These are phyloP conservation scores for Rhizopogon sp. DNA, from an alignment of 768 basidiomycete genomes.

Conservation along the genomic window DNA sequence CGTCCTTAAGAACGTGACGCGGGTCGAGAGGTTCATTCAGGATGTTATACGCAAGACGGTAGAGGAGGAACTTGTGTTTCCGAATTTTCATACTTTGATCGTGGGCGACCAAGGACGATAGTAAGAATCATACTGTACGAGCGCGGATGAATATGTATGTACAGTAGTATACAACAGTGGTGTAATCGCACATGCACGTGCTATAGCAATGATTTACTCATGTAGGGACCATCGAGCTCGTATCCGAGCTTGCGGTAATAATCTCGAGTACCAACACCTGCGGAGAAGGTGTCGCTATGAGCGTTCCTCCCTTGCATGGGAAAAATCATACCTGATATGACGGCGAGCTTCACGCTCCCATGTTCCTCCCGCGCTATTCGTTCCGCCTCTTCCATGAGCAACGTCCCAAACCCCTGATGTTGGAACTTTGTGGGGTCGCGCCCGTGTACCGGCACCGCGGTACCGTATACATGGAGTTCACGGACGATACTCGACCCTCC, in stretches of 20 bases:
- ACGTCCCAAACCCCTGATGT: conserved; percentile 93
- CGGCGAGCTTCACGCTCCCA: conserved; percentile 92
- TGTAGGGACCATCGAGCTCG: conserved; percentile 93
- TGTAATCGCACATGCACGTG: conserved; percentile 9
- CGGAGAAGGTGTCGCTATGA: conserved; percentile 1
- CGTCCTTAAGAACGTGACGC: conserved; percentile 90
- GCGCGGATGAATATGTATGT: conserved; percentile 7
- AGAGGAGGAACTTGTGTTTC: conserved; percentile 94
- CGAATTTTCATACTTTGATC: conserved; percentile 85
- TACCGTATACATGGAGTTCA: conserved; percentile 97
- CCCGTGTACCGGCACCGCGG: conserved; percentile 95
- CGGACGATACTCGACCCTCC: conserved; percentile 90
- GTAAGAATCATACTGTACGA: background rate
- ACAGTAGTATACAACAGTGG: conserved; percentile 4
- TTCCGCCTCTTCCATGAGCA: conserved; percentile 99
- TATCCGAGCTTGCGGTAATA: conserved; percentile 96
- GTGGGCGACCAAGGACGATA: conserved; percentile 35
- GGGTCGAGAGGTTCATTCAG: conserved; percentile 93
- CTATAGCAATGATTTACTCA: conserved; percentile 78
- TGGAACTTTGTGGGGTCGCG: conserved; percentile 98
- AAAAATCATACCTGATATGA: conserved; percentile 75
- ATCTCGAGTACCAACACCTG: conserved; percentile 93
- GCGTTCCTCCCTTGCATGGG: background rate
- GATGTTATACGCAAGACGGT: conserved; percentile 93
- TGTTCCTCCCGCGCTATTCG: conserved; percentile 97